phyloP scores from a whole-genome alignment of 2,329 filamentous ascomycete genomes.

The Cercospora citrullina region DNA sequence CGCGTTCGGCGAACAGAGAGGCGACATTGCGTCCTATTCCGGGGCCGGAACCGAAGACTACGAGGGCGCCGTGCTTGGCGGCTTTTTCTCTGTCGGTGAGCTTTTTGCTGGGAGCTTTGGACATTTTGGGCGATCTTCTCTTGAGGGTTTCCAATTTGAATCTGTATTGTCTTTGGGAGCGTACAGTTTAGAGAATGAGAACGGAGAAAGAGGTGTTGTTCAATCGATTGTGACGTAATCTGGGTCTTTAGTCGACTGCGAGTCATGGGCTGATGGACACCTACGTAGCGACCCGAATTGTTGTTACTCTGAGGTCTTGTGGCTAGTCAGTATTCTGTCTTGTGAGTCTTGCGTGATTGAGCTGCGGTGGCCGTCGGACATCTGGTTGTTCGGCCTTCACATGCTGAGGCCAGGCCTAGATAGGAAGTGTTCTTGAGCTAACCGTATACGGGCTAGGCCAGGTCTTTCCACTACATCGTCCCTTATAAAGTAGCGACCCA shows the following conservation, averaged over 20 bases:
- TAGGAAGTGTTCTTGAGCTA: neutral
- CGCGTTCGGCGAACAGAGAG: constrained; percentile 31
- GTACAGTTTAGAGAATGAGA: neutral
- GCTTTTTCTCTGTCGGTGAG: constrained; percentile 18
- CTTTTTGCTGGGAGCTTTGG: constrained; percentile 13
- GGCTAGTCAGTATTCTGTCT: neutral
- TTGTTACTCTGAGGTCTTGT: neutral
- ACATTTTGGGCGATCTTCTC: neutral
- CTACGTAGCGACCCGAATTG: constrained; percentile 7
- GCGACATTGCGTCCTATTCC: constrained; percentile 35
- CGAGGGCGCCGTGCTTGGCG: constrained; percentile 26
- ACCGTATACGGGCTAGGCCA: neutral
- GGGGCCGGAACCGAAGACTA: constrained; percentile 37
- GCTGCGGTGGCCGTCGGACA: neutral
- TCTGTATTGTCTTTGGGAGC: neutral
- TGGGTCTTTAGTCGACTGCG: neutral
- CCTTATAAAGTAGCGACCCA: neutral
- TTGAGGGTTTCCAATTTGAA: neutral
- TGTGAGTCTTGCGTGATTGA: neutral
- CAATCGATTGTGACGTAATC: constrained; percentile 9
- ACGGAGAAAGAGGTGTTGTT: neutral
- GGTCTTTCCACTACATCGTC: neutral
- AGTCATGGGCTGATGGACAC: constrained; percentile 8
- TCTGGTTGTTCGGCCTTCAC: neutral
- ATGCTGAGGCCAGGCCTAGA: neutral